Evolutionary conservation across 2,329 filamentous ascomycete species (phyloP), one percentile per base, ranked within the genome.

Genomic region (Trichophyton simii): DNA sequence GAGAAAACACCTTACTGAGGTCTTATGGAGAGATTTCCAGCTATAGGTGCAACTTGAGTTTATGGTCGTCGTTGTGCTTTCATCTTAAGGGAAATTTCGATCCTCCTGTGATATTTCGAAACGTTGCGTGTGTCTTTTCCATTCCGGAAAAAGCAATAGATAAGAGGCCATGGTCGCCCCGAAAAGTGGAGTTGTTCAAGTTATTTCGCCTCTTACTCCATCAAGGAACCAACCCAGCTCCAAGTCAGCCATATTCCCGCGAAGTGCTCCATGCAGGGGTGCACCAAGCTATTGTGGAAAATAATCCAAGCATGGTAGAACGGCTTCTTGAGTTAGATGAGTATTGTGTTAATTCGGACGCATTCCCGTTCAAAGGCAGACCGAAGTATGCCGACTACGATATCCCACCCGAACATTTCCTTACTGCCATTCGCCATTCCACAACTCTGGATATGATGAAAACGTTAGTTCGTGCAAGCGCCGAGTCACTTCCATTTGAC

Each of bases 281-380:
- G 57, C 68, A 69, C 28, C 70, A 67, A 2, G 76, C 77, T 8
- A 71, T 79, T 8, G 34, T 66, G 6, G 67, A 71, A 4, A 62
- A 68, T 9, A 72, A 77, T 38, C 34, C 62, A 1, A 60, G 63
- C 3, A 73, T 72, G 0, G 67, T 77, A 3, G 60, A 66, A 4
- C 67, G 67, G 11, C 67, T 78, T 4, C 68, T 77, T 18, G 75
- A 75, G 58, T 65, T 77, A 5, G 73, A 75, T 58, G 71, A 74
- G 62, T 71, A 67, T 46, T 60, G 65, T 20, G 64, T 66, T 58
- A 69, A 70, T 50, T 60, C 50, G 54, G 64, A 11, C 44, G 63
- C 11, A 54, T 61, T 25, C 6, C 20, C 7, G 28, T 63, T n/a
- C 46, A 36, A 25, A n/a, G 20, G 50, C 7, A 6, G n/a, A 20